Evolutionary conservation across 129 eudicot species (phyloP).

Genomic region (Flaveria bidentis): DNA sequence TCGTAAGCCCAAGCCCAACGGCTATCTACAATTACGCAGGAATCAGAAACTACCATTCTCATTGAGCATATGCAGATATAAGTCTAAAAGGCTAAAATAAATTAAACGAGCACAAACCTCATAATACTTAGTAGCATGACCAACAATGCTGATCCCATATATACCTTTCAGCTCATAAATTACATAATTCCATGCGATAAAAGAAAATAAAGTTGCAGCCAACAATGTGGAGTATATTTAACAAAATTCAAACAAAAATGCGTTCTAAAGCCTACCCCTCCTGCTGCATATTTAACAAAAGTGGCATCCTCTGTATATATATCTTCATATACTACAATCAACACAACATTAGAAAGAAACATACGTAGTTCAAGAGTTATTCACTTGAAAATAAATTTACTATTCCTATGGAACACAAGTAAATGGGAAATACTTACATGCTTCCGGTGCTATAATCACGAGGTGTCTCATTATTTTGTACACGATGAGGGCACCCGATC

Average conservation of each 20-base stretch:
- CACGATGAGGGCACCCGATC: no score
- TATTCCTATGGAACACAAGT: no score
- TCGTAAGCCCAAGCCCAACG: conserved; percentile 50
- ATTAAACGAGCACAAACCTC: conserved; percentile 26
- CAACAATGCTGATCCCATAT: conserved; percentile 25
- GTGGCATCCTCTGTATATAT: no score
- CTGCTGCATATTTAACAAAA: no score
- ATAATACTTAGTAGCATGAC: conserved; percentile 35
- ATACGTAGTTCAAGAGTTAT: no score
- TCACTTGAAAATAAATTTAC: no score
- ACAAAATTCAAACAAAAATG: not conserved
- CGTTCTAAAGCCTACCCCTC: conserved; percentile 29
- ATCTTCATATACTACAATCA: no score
- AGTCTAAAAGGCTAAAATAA: no score
- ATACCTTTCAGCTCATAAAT: conserved; percentile 20
- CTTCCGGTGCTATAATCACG: no score
- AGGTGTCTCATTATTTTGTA: no score
- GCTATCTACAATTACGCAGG: conserved; percentile 48
- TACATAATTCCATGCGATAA: conserved; percentile 22
- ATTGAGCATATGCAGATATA: not conserved
- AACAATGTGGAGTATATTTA: not conserved
- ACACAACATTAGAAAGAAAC: no score
- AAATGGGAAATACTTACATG: no score
- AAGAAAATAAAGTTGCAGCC: not conserved
- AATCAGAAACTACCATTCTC: not conserved